These are phyloP conservation scores for Suillus plorans DNA, from an alignment of 768 basidiomycete species.

Conservation along the genomic window DNA sequence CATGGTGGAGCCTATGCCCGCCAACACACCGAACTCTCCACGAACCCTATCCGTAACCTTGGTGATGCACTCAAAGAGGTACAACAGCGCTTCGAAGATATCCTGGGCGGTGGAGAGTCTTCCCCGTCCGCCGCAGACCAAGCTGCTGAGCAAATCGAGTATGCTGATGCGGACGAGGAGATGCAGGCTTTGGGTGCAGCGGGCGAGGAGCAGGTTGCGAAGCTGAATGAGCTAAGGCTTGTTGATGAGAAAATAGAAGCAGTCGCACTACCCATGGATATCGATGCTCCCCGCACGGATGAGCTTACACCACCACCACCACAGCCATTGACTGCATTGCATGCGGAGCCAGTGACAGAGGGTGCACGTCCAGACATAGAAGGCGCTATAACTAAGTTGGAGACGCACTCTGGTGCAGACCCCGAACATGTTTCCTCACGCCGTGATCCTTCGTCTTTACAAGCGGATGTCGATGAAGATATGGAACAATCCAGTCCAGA, in stretches of 20 bases:
- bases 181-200: conserved; percentile 92
- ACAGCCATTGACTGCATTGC: conserved; percentile 26
- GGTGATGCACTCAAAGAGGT: conserved; percentile 85
- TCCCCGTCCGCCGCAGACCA: conserved; percentile 31
- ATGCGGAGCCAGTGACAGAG: conserved; percentile 28
- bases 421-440: conserved; percentile 11
- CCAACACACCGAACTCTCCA: conserved; percentile 36
- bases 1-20: conserved; percentile 43
- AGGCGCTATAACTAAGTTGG: conserved; percentile 44
- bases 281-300: conserved; percentile 42
- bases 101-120: conserved; percentile 48
- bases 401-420: conserved; percentile 16
- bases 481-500: conserved; percentile 15
- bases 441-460: conserved; percentile 27
- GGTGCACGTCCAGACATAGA: conserved; percentile 36
- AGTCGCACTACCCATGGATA: conserved; percentile 46
- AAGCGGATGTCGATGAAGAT: conserved; percentile 33
- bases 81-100: conserved; percentile 80
- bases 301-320: conserved; percentile 12
- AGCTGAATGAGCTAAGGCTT: conserved; percentile 78
- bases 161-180: conserved; percentile 67
- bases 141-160: conserved; percentile 64
- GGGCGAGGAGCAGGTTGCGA: conserved; percentile 78
- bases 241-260: conserved; percentile 53
- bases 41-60: conserved; percentile 71